A percentile compares a stretch with the other conserved stretches of the same genome.
phyloP scores from a whole-genome alignment of 1,284 basidiomycete species.

The Cutaneotrichosporon curvatum region DNA sequence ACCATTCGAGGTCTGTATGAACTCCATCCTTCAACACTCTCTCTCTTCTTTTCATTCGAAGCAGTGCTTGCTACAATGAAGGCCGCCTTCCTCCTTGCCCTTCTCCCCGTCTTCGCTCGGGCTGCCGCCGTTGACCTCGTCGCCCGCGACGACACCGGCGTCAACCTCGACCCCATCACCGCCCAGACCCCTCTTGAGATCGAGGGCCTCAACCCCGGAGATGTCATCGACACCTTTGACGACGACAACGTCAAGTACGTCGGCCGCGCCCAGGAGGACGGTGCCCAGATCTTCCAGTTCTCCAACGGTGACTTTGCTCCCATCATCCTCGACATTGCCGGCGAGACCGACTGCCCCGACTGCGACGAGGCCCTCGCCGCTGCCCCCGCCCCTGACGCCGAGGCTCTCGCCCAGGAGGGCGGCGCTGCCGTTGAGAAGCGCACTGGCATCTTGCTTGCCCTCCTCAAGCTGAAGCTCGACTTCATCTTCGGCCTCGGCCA shows the following conservation, averaged over 20 bases:
- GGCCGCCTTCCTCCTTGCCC: slow-evolving; percentile 1
- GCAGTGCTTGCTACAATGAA: not conserved
- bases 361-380: not conserved
- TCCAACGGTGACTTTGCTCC: slow-evolving; percentile 3
- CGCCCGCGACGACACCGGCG: not conserved
- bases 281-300: slow-evolving; percentile 8
- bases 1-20: too few relatives aligned
- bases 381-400: not conserved
- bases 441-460: not conserved
- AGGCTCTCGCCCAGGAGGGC: not conserved
- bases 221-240: slow-evolving; percentile 1
- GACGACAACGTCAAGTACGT: slow-evolving; percentile 4
- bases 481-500: slow-evolving; percentile 4
- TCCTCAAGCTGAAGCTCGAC: slow-evolving; percentile 1
- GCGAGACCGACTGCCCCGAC: too few relatives aligned
- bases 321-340: not conserved
- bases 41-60: not conserved
- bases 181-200: not conserved
- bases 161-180: not conserved
- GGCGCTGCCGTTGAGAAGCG: slow-evolving; percentile 2
- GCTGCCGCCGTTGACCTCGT: too few relatives aligned
- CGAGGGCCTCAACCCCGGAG: slow-evolving; percentile 1
- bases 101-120: not conserved
- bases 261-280: slow-evolving; percentile 1
- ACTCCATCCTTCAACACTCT: not conserved